Evolutionary conservation across 1,139 yeast species (phyloP), one percentile per base, ranked within the genome.

Genomic region (Sugiyamaella sp.): DNA sequence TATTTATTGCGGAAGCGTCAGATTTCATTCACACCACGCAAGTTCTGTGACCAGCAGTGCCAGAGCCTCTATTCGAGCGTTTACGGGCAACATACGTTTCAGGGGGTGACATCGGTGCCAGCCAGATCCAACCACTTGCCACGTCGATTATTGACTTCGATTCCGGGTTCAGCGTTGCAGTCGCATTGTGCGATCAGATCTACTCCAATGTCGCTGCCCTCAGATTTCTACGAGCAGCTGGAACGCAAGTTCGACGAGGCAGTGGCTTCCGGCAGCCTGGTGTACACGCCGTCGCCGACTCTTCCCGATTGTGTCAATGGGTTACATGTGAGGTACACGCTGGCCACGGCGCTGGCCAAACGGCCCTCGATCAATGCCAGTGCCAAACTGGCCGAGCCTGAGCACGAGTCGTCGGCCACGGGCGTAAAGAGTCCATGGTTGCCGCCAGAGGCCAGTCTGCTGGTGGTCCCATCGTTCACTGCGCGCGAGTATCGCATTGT

Each of bases 361-460:
- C 82, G 88, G 63, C 90, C 93, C 12, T 82, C 80, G 5, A 48
- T 49, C 14, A 37, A 19, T 45, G 12, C 33, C 39, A 47, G 25
- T 43, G 74, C 78, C 24, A 62, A 71, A 25, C 24, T 27, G 52
- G 58, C 66, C 5, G 51, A 39, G 5, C 50, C 53, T 10, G 55
- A 39, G 21, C 40, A 44, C 46, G 46, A 32, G 37, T 33, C 51
- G 12, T 17, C 48, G 20, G 48, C 57, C 22, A 16, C 29, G 16
- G 43, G 49, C 10, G 53, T 45, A 22, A 73, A 73, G 17, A 84
- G 89, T 64, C 98, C 98, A 1, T 93, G 93, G 73, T 79, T 80
- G 48, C 80, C 82, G 14, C 95, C 96, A 0, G 96, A 88, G 60
- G 87, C 89, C 3, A 85, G 81, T 58, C 73, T 91, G 50, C 80